These are phyloP conservation scores for Austropuccinia psidii DNA, from an alignment of 1,284 basidiomycete genomes.

Conservation along the genomic window DNA sequence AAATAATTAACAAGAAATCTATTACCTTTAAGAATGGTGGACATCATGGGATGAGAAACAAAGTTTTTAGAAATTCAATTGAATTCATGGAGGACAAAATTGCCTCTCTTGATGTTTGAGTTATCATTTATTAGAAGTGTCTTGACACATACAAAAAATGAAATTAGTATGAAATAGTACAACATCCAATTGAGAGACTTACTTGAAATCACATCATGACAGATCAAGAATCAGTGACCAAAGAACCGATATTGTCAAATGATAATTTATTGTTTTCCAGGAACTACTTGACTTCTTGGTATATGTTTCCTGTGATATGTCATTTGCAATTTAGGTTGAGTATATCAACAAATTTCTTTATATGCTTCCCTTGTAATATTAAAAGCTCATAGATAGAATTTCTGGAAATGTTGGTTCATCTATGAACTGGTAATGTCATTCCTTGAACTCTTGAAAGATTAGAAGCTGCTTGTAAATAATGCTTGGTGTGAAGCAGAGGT, in stretches of 20 bases:
- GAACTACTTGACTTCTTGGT: background rate
- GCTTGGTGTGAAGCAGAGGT: background rate
- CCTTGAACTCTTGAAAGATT: background rate
- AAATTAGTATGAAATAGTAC: too few species aligned
- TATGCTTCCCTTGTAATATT: background rate
- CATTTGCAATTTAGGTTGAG: background rate
- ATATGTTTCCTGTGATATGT: background rate
- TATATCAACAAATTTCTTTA: background rate
- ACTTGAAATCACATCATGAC: background rate
- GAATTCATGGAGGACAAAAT: too few species aligned
- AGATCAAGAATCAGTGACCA: background rate
- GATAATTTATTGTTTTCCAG: background rate
- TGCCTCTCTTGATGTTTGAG: too few species aligned
- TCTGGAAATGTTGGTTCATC: background rate
- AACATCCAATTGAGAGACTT: too few species aligned
- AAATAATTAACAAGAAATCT: too few species aligned
- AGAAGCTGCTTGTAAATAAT: background rate
- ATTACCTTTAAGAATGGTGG: too few species aligned
- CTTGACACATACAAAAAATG: too few species aligned
- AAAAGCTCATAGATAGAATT: background rate
- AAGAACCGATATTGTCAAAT: background rate
- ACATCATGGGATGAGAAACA: too few species aligned
- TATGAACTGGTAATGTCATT: background rate
- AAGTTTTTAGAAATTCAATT: too few species aligned
- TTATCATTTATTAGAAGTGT: too few species aligned